Evolutionary conservation across 495 filamentous ascomycete species (phyloP).

Genomic region (Letharia columbiana): DNA sequence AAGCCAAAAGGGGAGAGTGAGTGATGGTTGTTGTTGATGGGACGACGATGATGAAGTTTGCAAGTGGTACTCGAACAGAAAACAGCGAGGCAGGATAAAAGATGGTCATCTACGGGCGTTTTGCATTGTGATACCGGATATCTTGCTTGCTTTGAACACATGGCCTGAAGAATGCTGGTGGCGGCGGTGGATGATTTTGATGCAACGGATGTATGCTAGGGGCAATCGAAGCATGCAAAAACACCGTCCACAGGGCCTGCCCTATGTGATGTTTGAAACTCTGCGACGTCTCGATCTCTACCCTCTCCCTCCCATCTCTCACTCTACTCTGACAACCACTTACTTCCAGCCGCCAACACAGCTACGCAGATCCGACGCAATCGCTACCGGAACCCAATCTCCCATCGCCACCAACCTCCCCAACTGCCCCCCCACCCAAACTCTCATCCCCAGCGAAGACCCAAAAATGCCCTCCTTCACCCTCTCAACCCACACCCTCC

Average conservation of each 20-base stretch:
- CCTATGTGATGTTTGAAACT: no score
- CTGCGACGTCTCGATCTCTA: no score
- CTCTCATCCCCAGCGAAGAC: no score
- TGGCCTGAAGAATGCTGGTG: background rate
- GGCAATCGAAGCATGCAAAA: conserved; percentile 8
- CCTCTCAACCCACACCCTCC: no score
- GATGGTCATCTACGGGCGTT: conserved; percentile 1
- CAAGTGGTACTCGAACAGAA: background rate
- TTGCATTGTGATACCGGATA: conserved; percentile 15
- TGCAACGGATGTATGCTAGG: conserved; percentile 4
- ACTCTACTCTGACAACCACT: background rate
- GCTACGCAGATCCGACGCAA: background rate
- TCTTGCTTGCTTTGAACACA: conserved; percentile 5
- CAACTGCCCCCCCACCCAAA: no score
- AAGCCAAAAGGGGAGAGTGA: background rate
- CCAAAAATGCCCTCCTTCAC: no score
- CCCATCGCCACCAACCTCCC: no score
- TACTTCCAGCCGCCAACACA: background rate
- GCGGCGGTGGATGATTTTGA: background rate
- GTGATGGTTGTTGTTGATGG: background rate
- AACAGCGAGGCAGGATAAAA: background rate
- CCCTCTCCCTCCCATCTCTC: no score
- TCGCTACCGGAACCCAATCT: no score
- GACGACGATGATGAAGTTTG: background rate
- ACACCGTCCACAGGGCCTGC: no score